Evolutionary conservation across 306 rosid genomes (phyloP).

Genomic region (Glycine soja): DNA sequence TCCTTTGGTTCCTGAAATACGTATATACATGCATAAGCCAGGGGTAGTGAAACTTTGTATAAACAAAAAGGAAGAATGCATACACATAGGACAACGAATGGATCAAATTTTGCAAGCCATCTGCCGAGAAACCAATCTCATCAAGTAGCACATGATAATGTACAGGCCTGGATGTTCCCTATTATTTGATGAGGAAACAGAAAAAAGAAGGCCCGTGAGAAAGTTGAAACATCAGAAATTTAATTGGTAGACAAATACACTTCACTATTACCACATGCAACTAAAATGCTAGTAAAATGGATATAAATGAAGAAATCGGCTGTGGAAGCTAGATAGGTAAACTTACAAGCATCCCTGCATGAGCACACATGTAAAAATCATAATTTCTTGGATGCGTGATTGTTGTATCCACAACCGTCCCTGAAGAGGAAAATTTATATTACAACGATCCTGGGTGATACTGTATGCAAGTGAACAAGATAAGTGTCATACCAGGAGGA

Average conservation of each 20-base stretch:
- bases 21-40: background rate
- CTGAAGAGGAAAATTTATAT: constrained; percentile 53
- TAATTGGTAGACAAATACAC: constrained; percentile 30
- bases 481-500: constrained; percentile 75
- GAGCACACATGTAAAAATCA: constrained; percentile 93
- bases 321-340: constrained; percentile 24
- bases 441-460: constrained; percentile 7
- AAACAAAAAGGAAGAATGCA: constrained; percentile 47
- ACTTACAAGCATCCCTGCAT: constrained; percentile 80
- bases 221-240: constrained; percentile 16
- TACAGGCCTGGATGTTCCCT: constrained; percentile 94
- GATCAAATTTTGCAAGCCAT: constrained; percentile 77
- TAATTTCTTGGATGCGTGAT: constrained; percentile 79
- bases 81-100: constrained; percentile 85
- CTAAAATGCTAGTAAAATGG: constrained; percentile 31
- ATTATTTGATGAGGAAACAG: constrained; percentile 34
- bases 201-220: constrained; percentile 6
- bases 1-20: constrained; percentile 84
- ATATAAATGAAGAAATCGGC: background rate
- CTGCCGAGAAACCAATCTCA: constrained; percentile 91
- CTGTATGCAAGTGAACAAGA: constrained; percentile 15
- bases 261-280: background rate
- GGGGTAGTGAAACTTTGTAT: background rate
- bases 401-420: constrained; percentile 86
- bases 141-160: constrained; percentile 89